Evolutionary conservation across 148 eudicot species (phyloP).

Genomic region (Beta vulgaris): DNA sequence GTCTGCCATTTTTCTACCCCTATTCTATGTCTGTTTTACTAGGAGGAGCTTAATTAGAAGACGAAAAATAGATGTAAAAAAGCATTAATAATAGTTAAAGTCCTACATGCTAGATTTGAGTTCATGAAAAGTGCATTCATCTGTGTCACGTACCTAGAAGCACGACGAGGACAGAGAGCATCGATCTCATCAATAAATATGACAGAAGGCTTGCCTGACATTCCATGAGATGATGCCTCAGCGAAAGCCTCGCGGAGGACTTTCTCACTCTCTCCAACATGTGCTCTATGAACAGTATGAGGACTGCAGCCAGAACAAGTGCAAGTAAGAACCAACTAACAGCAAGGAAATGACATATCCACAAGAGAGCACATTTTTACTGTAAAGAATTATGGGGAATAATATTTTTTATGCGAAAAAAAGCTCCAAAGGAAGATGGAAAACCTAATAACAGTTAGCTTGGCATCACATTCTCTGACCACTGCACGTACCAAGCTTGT

Average conservation of each 20-base stretch:
- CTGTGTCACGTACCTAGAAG: slow-evolving; percentile 52
- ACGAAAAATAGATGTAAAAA: neutral
- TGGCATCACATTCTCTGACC: slow-evolving; percentile 87
- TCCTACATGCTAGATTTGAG: neutral
- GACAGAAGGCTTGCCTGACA: slow-evolving; percentile 76
- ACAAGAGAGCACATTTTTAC: neutral
- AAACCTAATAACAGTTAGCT: slow-evolving; percentile 72
- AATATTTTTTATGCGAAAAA: neutral
- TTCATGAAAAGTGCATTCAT: neutral
- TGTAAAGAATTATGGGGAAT: neutral
- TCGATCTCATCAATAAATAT: slow-evolving; percentile 94
- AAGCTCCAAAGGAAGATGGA: slow-evolving; percentile 15
- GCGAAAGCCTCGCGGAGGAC: slow-evolving; percentile 76
- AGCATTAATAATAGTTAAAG: neutral
- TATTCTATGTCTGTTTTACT: neutral
- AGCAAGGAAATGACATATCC: neutral
- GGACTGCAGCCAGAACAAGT: slow-evolving; percentile 57
- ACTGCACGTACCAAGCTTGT: slow-evolving; percentile 97
- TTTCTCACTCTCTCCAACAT: slow-evolving; percentile 94
- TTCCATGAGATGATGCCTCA: slow-evolving; percentile 73
- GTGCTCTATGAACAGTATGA: slow-evolving; percentile 74
- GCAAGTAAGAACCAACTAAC: slow-evolving; percentile 11
- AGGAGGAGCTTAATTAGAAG: neutral
- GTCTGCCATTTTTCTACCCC: neutral
- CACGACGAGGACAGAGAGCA: slow-evolving; percentile 86